These are phyloP conservation scores for Capsicum baccatum DNA, from an alignment of 257 asterid genomes.

Conservation along the genomic window DNA sequence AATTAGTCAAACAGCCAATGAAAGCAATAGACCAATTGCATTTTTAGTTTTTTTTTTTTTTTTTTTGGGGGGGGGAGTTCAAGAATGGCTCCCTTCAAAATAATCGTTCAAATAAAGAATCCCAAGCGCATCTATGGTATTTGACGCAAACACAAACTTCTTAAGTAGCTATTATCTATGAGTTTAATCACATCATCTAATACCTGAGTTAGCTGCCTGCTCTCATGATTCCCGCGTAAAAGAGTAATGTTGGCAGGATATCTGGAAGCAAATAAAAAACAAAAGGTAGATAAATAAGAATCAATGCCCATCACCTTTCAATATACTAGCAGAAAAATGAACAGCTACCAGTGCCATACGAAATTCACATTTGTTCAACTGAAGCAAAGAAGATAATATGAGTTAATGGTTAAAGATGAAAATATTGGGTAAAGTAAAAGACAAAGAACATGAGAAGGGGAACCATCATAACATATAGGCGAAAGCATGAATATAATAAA, in stretches of 20 bases:
- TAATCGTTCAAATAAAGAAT: background rate
- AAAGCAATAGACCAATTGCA: slow-evolving; percentile 16
- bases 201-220: slow-evolving; percentile 97
- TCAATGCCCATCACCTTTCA: slow-evolving; percentile 6
- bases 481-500: background rate
- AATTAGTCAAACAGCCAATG: background rate
- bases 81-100: background rate
- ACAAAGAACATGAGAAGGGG: slow-evolving; percentile 7
- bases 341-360: background rate
- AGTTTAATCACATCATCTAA: slow-evolving; percentile 22
- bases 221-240: slow-evolving; percentile 97
- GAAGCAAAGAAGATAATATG: slow-evolving; percentile 7
- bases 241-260: slow-evolving; percentile 94
- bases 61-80: too few relatives aligned
- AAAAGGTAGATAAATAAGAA: slow-evolving; percentile 11
- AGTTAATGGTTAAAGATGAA: background rate
- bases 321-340: slow-evolving; percentile 16
- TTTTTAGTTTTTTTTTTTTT: background rate
- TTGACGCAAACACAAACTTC: background rate
- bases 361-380: slow-evolving; percentile 23
- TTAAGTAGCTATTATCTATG: background rate
- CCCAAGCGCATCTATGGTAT: background rate
- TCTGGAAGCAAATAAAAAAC: slow-evolving; percentile 55
- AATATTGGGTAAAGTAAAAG: background rate
- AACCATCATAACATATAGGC: slow-evolving; percentile 1